These are phyloP conservation scores for Theileria parva DNA, from an alignment of 169 alveolate genomes.

Conservation along the genomic window DNA sequence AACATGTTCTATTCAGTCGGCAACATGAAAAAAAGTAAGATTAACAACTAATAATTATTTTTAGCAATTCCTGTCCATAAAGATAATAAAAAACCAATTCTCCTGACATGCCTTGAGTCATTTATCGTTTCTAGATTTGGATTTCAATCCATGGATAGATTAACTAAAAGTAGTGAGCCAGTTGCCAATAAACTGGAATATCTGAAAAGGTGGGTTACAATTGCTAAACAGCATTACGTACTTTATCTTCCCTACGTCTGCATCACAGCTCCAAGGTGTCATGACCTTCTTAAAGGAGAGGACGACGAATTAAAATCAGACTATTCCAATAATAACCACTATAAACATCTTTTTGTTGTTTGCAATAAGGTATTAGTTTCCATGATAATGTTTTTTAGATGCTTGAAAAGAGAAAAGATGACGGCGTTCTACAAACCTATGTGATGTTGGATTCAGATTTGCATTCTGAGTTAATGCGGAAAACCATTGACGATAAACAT, in stretches of 20 bases:
- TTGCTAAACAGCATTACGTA: slow-evolving; percentile 59
- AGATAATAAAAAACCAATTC: slow-evolving; percentile 53
- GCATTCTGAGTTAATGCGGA: slow-evolving; percentile 34
- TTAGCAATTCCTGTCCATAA: slow-evolving; percentile 53
- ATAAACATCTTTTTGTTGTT: slow-evolving; percentile 26
- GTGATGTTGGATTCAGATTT: slow-evolving; percentile 65
- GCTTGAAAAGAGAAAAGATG: slow-evolving; percentile 35
- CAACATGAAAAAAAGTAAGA: slow-evolving; percentile 59
- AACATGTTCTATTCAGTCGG: slow-evolving; percentile 61
- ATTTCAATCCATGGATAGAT: slow-evolving; percentile 36
- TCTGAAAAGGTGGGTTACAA: slow-evolving; percentile 51
- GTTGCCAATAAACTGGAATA: slow-evolving; percentile 45
- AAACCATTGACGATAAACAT: slow-evolving; percentile 42
- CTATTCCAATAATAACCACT: slow-evolving; percentile 25
- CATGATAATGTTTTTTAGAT: slow-evolving; percentile 9
- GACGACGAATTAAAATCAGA: slow-evolving; percentile 13
- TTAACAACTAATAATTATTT: background rate
- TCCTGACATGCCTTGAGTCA: slow-evolving; percentile 58
- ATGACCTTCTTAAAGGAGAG: slow-evolving; percentile 20
- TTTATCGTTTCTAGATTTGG: slow-evolving; percentile 57
- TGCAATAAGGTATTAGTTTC: slow-evolving; percentile 27
- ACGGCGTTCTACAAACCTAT: slow-evolving; percentile 47
- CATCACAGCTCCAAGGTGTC: slow-evolving; percentile 64
- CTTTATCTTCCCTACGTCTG: slow-evolving; percentile 58
- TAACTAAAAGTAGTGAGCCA: slow-evolving; percentile 42